phyloP scores from a whole-genome alignment of 2,329 filamentous ascomycete genomes.

The Aspergillus felis region DNA sequence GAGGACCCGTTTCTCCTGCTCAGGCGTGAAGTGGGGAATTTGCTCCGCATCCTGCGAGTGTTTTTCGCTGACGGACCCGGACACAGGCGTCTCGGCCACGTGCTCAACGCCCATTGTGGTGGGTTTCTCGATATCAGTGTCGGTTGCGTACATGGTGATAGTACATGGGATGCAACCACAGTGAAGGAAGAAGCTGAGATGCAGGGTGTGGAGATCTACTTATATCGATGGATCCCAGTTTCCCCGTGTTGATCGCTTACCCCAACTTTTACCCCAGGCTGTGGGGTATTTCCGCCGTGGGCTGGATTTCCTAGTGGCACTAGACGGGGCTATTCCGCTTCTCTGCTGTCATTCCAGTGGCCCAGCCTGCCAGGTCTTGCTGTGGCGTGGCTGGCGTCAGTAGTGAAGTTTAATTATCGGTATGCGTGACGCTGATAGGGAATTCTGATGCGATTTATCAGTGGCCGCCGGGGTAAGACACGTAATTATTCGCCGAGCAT shows the following conservation, averaged over 20 bases:
- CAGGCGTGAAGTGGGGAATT: not conserved
- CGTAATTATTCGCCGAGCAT: not conserved
- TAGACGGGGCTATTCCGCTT: not conserved
- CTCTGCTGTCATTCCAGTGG: not conserved
- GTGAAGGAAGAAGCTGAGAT: not conserved
- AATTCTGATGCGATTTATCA: not conserved
- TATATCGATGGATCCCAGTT: not conserved
- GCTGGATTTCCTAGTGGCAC: not conserved
- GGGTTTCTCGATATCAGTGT: not conserved
- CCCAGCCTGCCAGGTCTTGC: not conserved
- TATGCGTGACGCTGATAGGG: not conserved
- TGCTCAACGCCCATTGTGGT: not conserved
- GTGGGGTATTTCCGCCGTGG: not conserved
- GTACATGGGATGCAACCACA: not conserved
- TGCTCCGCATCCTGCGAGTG: not conserved
- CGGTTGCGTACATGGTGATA: not conserved
- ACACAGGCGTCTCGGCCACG: not conserved
- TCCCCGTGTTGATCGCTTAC: not conserved
- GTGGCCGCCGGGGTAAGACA: too few relatives aligned
- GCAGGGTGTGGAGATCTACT: not conserved
- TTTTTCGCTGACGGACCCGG: not conserved
- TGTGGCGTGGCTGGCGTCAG: not conserved
- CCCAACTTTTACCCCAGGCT: not conserved
- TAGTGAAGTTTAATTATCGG: not conserved
- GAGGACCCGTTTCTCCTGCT: slow-evolving; percentile 17